These are phyloP conservation scores for Penicillium macrosclerotiorum DNA, from an alignment of 495 filamentous ascomycete species.

Conservation along the genomic window DNA sequence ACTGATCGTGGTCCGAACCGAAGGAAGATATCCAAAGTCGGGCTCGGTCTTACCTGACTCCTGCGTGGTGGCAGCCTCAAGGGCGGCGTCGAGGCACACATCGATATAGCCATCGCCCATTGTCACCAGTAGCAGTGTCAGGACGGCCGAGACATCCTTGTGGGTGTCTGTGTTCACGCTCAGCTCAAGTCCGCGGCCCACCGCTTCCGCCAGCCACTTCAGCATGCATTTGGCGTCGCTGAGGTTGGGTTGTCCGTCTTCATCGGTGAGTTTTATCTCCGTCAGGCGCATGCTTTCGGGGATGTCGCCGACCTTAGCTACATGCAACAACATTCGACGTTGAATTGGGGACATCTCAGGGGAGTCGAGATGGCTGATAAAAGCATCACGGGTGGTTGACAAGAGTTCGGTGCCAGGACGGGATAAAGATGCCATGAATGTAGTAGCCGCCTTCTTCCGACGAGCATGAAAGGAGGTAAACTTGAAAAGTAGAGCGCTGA, in stretches of 20 bases:
- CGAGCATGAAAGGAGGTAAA: constrained; percentile 90
- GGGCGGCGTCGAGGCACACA: constrained; percentile 83
- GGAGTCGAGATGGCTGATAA: constrained; percentile 79
- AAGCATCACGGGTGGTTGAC: constrained; percentile 72
- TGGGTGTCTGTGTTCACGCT: constrained; percentile 83
- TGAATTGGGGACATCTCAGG: constrained; percentile 81
- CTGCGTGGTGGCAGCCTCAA: constrained; percentile 71
- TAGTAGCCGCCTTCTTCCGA: constrained; percentile 79
- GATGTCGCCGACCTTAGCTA: constrained; percentile 66
- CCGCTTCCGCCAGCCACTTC: constrained; percentile 94
- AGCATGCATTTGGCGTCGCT: constrained; percentile 93
- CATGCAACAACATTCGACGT: constrained; percentile 78
- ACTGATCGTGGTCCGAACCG: constrained; percentile 75
- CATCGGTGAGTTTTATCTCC: constrained; percentile 85
- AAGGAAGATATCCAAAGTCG: constrained; percentile 78
- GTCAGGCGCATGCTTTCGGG: constrained; percentile 49
- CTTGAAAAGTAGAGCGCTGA: constrained; percentile 89
- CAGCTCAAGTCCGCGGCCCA: constrained; percentile 88
- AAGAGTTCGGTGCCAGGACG: constrained; percentile 81
- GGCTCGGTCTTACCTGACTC: constrained; percentile 79
- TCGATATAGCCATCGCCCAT: constrained; percentile 96
- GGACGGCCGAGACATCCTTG: constrained; percentile 85
- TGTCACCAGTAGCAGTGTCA: constrained; percentile 78
- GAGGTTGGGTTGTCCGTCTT: constrained; percentile 80
- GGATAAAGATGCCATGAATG: constrained; percentile 86